Evolutionary conservation across 768 basidiomycete genomes (phyloP).

Genomic region (Lactifluus volemus): DNA sequence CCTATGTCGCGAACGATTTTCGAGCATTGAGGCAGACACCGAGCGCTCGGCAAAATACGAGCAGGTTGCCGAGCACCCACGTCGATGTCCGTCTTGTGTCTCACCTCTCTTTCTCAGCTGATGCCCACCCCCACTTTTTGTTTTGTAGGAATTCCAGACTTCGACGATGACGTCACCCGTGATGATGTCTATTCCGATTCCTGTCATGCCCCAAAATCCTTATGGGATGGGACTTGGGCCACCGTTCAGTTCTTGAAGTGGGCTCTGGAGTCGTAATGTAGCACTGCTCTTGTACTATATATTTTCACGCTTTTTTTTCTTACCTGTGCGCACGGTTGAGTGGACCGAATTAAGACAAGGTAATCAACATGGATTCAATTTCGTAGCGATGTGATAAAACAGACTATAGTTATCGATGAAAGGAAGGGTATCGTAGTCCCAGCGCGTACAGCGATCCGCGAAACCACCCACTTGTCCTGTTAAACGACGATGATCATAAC

Average conservation of each 20-base stretch:
- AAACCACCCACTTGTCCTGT: not conserved
- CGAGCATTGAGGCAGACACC: conserved; percentile 61
- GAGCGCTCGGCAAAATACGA: conserved; percentile 71
- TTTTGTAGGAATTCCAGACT: conserved; percentile 10
- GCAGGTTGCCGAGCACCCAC: conserved; percentile 79
- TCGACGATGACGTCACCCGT: conserved; percentile 4
- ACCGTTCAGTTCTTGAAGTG: conserved; percentile 11
- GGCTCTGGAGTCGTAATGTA: not conserved
- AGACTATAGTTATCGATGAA: not conserved
- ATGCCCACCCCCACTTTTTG: too few relatives aligned
- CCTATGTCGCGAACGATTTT: conserved; percentile 74
- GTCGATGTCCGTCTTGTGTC: conserved; percentile 47
- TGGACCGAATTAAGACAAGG: not conserved
- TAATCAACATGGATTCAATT: too few relatives aligned
- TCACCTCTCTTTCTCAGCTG: not conserved
- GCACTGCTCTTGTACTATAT: not conserved
- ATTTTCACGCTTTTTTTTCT: not conserved
- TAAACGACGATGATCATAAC: not conserved
- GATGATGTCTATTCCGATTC: conserved; percentile 7
- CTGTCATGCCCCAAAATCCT: conserved; percentile 5
- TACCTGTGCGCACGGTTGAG: not conserved
- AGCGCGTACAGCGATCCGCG: too few relatives aligned
- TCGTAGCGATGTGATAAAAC: too few relatives aligned
- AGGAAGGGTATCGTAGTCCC: not conserved
- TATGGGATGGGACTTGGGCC: conserved; percentile 14